Evolutionary conservation across 2,329 filamentous ascomycete species (phyloP).

Genomic region (Triangularia verruculosa): DNA sequence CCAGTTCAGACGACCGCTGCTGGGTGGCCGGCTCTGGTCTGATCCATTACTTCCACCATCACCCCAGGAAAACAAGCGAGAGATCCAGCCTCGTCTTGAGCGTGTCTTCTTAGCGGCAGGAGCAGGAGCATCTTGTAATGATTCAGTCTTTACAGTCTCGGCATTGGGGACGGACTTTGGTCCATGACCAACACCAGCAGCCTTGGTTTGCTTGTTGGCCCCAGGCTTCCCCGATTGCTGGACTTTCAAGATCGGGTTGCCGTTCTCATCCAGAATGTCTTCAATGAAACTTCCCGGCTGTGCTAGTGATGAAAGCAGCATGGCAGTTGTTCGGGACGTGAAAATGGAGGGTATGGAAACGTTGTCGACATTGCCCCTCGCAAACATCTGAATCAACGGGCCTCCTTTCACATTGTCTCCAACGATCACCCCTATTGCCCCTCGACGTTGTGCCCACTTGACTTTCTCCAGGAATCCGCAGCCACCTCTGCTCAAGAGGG

Average conservation of each 20-base stretch:
- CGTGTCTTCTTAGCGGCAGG: constrained; percentile 1
- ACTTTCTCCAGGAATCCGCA: constrained; percentile 97
- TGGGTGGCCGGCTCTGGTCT: constrained; percentile 64
- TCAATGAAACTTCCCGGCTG: constrained; percentile 65
- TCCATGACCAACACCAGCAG: constrained; percentile 25
- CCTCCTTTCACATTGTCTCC: constrained; percentile 90
- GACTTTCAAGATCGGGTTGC: constrained; percentile 53
- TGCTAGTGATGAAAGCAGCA: constrained; percentile 83
- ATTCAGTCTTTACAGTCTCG: constrained; percentile 25
- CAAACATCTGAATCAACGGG: constrained; percentile 94
- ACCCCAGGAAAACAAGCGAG: constrained; percentile 30
- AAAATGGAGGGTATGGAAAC: constrained; percentile 92
- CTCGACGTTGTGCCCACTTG: constrained; percentile 91
- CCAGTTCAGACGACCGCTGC: constrained; percentile 73
- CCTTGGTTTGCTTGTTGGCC: constrained; percentile 35
- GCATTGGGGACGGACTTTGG: constrained; percentile 26
- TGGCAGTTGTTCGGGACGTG: constrained; percentile 90
- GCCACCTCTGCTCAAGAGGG: constrained; percentile 84
- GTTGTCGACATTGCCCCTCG: constrained; percentile 92
- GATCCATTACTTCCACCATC: constrained; percentile 32
- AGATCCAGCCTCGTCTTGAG: constrained; percentile 42
- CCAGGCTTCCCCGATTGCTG: constrained; percentile 46
- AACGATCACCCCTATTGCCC: constrained; percentile 85
- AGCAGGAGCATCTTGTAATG: constrained; percentile 12
- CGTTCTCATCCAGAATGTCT: constrained; percentile 58